Base-by-base conservation (phyloP, 345 rosid species). In the Kandelia obovata region DNA sequence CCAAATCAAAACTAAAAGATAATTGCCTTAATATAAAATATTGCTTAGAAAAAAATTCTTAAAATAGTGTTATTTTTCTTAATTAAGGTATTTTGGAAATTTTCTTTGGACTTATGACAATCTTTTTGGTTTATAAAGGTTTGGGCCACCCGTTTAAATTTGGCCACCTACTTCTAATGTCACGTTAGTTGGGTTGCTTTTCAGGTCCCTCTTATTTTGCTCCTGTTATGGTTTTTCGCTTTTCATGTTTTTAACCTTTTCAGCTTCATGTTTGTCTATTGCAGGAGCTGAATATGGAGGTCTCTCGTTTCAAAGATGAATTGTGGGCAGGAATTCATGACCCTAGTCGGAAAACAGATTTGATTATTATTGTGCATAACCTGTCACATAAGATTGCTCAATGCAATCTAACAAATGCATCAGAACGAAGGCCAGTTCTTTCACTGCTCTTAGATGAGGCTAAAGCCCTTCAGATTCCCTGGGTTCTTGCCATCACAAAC, bases 401-500 rank as follows among this genome's bases (percentile, higher is more conserved):
- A 23, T 86, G 78, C 71, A 91, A 74, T 66, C 67, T 78, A 62
- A 62, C 80, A 55, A 82, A 80, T 73, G 68, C 84, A 64, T 76
- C 82, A 26, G 81, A 71, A 71, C 91, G 71, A 53, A 88, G 81
- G 75, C 96, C 98, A 61, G 96, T 89, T 71, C 96, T 94, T 66
- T 75, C 84, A 53, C 87, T 91, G 75, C 82, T 89, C 71, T 76
- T 94, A 69, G 88, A 89, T 8, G 98, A 94, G 80, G 95, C 96
- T 62, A 94, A 91, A 71, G 87, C 96, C 65, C 92, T 94, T 17
- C 96, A 97, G 69, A 89, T 94, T 70, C 98, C 98, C 28, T 94
- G 98, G 98, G 85, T 91, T 51, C 90, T 94, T 46, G 96, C 97
- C 64, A 80, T 94, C 75, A 94, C 98, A 64, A 94, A 94, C 77